Base-by-base conservation (phyloP, 2,329 filamentous ascomycete species). In the Sporothrix brasiliensis region DNA sequence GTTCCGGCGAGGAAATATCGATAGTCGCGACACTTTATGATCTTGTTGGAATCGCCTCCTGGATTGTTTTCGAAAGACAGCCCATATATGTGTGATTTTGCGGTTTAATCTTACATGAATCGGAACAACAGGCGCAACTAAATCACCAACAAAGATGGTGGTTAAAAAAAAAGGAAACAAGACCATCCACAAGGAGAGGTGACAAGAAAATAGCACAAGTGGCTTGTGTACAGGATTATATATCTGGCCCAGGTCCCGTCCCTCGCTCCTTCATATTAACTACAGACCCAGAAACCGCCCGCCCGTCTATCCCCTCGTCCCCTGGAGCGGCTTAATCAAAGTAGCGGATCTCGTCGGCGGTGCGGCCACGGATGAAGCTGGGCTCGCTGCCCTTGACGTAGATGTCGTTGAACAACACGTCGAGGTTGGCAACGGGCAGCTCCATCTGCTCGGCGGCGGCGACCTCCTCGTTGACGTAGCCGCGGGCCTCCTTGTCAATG, bases 321-420 rank as follows among this genome's bases (percentile, higher is more conserved):
- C 4, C n/a, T 7, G 14, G 39, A 14, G 4, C 27, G 41, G 49
- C 50, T 27, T 73, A 72, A 27, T 83, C 91, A 83, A 92, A 97
- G 86, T 96, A 97, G 84, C 90, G 95, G 83, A 93, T 94, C 91
- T 98, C 95, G 79, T 98, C 94, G 69, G 91, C 87, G 72, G 91
- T 93, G 73, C 94, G 88, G 76, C 94, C 94, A 77, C 94, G 89
- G 83, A 97, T 88, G 85, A 91, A 97, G 78, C 89, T 84, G 71
- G 94, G 94, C 88, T 97, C 94, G 73, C 88, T 91, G 75, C 94
- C 94, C 74, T 86, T 86, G 77, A 94, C 93, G 82, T 97, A 98
- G 80, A 97, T 97, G 81, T 97, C 94, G 89, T 99, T 94, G 81
- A 88, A 99, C 76, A 99, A 86, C 76, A 95, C 95, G 82, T 93